Evolutionary conservation across 768 basidiomycete species (phyloP), one percentile per base, ranked within the genome.

Genomic region (Suillus sp.): DNA sequence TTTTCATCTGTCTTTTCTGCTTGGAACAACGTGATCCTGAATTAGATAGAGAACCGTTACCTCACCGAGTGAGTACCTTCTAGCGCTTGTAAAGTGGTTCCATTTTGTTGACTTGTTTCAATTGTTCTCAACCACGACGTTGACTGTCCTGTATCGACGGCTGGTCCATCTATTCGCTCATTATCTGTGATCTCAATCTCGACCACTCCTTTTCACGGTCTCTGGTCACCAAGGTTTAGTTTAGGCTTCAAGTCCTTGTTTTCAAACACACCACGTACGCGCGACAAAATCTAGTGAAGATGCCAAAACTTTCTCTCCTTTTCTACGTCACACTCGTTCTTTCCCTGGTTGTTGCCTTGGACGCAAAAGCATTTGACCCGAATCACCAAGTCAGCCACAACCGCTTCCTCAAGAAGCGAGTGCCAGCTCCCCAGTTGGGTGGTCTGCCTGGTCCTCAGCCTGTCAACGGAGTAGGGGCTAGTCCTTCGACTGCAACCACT

Each of bases 401-500:
- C 70, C 88, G 91, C 69, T 76, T 93, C 73, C 72, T 92, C 67
- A 90, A 81, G 78, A 91, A 89, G 72, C 88, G 91, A 42, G 71
- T 78, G 4, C 79, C 83, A 1, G 48, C 63, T 72, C 61, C 70
- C 18, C 64, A 63, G 63, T 2, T 60, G 32, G 53, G 61, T 40
- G 34, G 30, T n/a, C 13, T 53, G 25, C 22, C 62, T 57, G 42
- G 67, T 34, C 35, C 55, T n/a, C 57, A 62, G 27, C 66, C 73
- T 56, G 71, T 78, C 64, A 75, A 73, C 63, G 80, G 78, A 65
- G 79, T 77, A 47, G 68, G 72, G 42, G 68, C 72, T 25, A 70
- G 76, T 66, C 75, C 76, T 53, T 45, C 71, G 30, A 62, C 65
- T 42, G 58, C 58, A 51, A 42, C 20, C 42, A 45, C 34, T 18